These are phyloP conservation scores for Arachnopeziza araneosa DNA, from an alignment of 2,329 filamentous ascomycete genomes.

Conservation along the genomic window DNA sequence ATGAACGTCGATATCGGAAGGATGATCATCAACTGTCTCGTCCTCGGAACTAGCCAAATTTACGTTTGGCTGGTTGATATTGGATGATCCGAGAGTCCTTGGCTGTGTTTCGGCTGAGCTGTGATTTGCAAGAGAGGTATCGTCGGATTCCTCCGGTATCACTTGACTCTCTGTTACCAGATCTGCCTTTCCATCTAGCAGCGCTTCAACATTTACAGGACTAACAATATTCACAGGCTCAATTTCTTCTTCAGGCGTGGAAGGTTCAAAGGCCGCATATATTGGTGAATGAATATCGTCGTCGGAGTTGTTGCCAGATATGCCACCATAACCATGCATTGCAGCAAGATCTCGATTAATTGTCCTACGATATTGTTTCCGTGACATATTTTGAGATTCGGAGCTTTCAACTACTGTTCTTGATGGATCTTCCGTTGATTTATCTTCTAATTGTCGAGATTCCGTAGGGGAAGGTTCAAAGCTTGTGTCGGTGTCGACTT, in stretches of 20 bases:
- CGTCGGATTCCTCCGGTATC: background rate
- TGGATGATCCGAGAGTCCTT: background rate
- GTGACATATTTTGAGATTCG: background rate
- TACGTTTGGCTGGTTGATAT: background rate
- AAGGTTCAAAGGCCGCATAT: background rate
- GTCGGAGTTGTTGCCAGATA: background rate
- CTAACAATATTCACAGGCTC: background rate
- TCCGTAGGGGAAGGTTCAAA: too few relatives aligned
- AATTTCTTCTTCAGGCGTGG: background rate
- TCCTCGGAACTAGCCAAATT: background rate
- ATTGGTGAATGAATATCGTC: too few relatives aligned
- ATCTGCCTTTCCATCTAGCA: background rate
- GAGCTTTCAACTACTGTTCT: background rate
- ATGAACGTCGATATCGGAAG: too few relatives aligned
- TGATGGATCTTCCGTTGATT: background rate
- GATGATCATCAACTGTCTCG: background rate
- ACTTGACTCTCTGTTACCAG: background rate
- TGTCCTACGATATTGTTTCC: background rate
- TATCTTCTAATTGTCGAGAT: too few relatives aligned
- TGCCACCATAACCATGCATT: background rate
- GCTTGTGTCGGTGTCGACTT: too few relatives aligned
- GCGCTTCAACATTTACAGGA: background rate
- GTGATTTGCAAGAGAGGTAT: background rate
- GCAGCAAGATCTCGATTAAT: background rate
- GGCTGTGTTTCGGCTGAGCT: background rate